Evolutionary conservation across 129 eudicot genomes (phyloP).

Genomic region (Lactuca saligna): DNA sequence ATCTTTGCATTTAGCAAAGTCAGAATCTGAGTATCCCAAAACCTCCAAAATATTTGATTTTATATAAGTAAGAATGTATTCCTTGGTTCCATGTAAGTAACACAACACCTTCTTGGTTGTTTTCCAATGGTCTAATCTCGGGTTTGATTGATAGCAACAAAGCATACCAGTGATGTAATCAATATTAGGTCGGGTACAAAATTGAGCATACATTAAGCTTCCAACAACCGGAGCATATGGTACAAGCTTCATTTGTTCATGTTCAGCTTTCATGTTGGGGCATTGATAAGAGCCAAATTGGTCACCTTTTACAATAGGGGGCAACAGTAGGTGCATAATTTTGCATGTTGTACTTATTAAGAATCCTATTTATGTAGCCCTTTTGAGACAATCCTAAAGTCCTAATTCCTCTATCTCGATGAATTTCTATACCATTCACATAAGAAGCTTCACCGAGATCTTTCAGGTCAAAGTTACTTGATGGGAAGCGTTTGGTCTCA

Average conservation of each 20-base stretch:
- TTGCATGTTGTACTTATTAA: too few relatives aligned
- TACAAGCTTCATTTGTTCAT: background rate
- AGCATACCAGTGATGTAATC: background rate
- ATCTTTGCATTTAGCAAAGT: background rate
- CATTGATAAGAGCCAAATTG: background rate
- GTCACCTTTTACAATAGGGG: too few relatives aligned
- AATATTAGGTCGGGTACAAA: background rate
- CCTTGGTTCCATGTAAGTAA: background rate
- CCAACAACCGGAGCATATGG: constrained; percentile 1
- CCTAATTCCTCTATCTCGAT: background rate
- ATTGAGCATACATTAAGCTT: background rate
- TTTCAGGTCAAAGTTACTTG: too few relatives aligned
- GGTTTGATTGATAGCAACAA: background rate
- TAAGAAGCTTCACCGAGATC: too few relatives aligned
- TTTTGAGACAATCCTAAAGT: background rate
- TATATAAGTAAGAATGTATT: background rate
- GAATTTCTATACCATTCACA: background rate
- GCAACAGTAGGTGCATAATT: too few relatives aligned
- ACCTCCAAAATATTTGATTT: background rate
- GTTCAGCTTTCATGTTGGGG: background rate
- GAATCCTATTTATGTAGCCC: background rate
- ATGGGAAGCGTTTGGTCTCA: too few relatives aligned
- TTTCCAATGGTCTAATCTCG: background rate
- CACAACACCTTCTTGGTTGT: too few relatives aligned
- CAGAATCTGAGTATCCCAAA: background rate